These are phyloP conservation scores for Fusarium sp. DNA, from an alignment of 2,329 filamentous ascomycete species.

Conservation along the genomic window DNA sequence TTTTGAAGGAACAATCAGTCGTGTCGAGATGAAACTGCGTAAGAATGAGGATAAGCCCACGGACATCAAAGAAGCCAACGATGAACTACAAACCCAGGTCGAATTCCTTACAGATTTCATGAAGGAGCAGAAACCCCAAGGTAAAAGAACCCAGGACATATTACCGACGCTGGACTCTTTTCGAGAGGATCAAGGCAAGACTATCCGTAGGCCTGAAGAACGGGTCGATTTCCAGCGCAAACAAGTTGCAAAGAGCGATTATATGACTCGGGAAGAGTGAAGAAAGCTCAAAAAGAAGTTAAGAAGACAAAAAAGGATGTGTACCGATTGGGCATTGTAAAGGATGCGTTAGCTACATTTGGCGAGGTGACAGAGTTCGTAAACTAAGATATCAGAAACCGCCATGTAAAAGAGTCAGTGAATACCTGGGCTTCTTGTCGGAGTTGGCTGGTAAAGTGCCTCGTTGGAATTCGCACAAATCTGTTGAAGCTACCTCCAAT, in stretches of 20 bases:
- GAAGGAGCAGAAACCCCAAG: neutral
- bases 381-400: too few relatives aligned
- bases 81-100: neutral
- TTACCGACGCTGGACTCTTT: neutral
- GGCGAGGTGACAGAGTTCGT: too few relatives aligned
- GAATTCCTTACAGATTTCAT: neutral
- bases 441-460: too few relatives aligned
- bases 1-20: neutral
- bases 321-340: too few relatives aligned
- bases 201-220: neutral
- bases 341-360: too few relatives aligned
- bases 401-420: too few relatives aligned
- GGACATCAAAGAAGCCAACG: neutral
- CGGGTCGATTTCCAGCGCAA: neutral
- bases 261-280: neutral
- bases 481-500: too few relatives aligned
- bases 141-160: neutral
- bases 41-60: neutral
- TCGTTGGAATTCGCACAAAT: too few relatives aligned
- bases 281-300: neutral
- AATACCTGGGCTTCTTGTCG: too few relatives aligned
- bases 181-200: neutral
- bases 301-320: neutral
- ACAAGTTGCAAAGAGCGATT: neutral
- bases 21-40: neutral